Conservation (phyloP, 2,329 filamentous ascomycete genomes). For the Xenoacremonium recifei region DNA sequence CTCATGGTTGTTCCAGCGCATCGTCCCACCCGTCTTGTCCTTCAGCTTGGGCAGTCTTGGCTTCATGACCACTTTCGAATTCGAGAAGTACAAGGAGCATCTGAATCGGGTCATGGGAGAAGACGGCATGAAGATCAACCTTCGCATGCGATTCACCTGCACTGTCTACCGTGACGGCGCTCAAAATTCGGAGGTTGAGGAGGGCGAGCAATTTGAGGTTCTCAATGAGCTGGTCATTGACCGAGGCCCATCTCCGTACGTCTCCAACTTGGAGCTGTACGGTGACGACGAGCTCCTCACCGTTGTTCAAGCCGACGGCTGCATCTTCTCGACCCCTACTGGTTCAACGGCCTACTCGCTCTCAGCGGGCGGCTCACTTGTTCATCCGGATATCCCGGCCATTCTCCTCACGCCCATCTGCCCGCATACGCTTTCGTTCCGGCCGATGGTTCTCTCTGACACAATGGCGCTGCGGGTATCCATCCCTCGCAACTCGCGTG, state of each 20-base stretch:
- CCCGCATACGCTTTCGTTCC: slow-evolving; percentile 93
- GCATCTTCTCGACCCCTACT: slow-evolving; percentile 96
- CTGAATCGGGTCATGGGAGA: slow-evolving; percentile 90
- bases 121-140: slow-evolving; percentile 91
- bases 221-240: slow-evolving; percentile 98
- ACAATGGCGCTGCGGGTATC: slow-evolving; percentile 88
- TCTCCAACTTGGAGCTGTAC: slow-evolving; percentile 94
- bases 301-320: slow-evolving; percentile 93
- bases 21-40: slow-evolving; percentile 80
- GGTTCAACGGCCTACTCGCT: slow-evolving; percentile 94
- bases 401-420: slow-evolving; percentile 97
- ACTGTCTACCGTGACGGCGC: slow-evolving; percentile 80
- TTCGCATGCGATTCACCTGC: slow-evolving; percentile 98
- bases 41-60: slow-evolving; percentile 83
- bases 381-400: slow-evolving; percentile 94
- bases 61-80: slow-evolving; percentile 88
- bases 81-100: slow-evolving; percentile 82
- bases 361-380: slow-evolving; percentile 90
- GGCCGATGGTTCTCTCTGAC: slow-evolving; percentile 96
- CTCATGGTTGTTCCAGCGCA: slow-evolving; percentile 87
- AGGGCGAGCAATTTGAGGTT: slow-evolving; percentile 95
- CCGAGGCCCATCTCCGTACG: slow-evolving; percentile 92
- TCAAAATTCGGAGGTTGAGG: slow-evolving; percentile 65
- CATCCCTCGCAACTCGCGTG: slow-evolving; percentile 79
- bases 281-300: slow-evolving; percentile 94